phyloP scores from a whole-genome alignment of 2,329 filamentous ascomycete genomes.

The Rhynchosporium secalis region DNA sequence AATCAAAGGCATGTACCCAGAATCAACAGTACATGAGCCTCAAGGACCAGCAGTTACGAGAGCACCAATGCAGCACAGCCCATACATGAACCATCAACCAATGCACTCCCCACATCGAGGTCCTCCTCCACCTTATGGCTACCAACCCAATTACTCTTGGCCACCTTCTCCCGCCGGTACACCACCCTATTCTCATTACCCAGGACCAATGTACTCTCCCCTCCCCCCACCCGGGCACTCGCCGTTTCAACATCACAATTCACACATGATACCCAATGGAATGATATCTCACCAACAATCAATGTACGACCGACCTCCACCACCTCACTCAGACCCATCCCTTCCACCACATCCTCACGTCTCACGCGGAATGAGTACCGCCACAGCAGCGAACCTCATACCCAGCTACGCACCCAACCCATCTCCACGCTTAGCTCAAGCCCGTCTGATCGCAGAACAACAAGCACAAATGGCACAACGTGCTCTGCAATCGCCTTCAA shows the following conservation, averaged over 20 bases:
- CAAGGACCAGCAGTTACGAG: constrained; percentile 79
- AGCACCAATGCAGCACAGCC: constrained; percentile 61
- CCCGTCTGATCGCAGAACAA: constrained; percentile 40
- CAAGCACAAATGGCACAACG: constrained; percentile 38
- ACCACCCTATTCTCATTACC: constrained; percentile 50
- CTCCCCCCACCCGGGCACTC: constrained; percentile 39
- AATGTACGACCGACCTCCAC: constrained; percentile 40
- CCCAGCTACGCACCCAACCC: constrained; percentile 40
- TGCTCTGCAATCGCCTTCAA: constrained; percentile 30
- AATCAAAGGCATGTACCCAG: constrained; percentile 93
- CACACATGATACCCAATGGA: constrained; percentile 29
- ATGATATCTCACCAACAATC: constrained; percentile 28
- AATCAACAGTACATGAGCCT: constrained; percentile 88
- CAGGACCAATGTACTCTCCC: constrained; percentile 38
- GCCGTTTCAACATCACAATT: constrained; percentile 37
- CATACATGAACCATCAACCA: constrained; percentile 45
- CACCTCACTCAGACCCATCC: constrained; percentile 40
- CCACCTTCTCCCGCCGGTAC: constrained; percentile 57
- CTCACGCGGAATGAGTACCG: constrained; percentile 34
- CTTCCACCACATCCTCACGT: constrained; percentile 37
- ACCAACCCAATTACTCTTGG: constrained; percentile 49
- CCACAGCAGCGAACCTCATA: constrained; percentile 32
- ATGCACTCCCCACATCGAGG: constrained; percentile 42
- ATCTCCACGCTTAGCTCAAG: constrained; percentile 44
- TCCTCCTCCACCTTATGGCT: constrained; percentile 44